Evolutionary conservation across 164 flowering plant genomes (phyloP).

Genomic region (Platanus orientalis): DNA sequence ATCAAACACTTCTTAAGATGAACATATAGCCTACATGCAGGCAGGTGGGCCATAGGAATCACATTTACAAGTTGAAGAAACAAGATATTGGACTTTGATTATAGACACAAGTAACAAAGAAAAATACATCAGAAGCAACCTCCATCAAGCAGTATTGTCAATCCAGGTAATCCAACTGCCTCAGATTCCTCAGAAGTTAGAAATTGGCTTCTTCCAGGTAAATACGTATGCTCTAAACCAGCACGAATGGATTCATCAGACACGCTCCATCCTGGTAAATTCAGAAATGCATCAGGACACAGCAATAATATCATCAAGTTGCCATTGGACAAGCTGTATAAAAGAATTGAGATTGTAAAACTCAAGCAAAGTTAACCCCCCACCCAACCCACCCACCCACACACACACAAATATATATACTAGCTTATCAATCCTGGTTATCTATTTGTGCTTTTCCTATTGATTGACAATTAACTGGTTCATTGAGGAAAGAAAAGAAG

Average conservation of each 20-base stretch:
- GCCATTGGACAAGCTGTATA: no score
- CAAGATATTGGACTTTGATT: neutral
- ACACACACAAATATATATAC: no score
- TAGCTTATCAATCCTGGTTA: no score
- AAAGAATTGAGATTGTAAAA: neutral
- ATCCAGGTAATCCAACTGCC: conserved; percentile 54
- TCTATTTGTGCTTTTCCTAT: no score
- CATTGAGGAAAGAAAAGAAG: neutral
- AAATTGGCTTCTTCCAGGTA: conserved; percentile 86
- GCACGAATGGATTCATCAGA: conserved; percentile 61
- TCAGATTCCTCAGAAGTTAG: conserved; percentile 50
- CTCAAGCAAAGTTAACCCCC: neutral
- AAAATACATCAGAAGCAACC: conserved; percentile 39
- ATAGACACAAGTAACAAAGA: neutral
- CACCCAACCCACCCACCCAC: no score
- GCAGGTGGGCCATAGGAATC: neutral
- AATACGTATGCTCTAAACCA: conserved; percentile 62
- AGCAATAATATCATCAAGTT: no score
- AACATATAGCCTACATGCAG: neutral
- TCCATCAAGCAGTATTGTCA: conserved; percentile 79
- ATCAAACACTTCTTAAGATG: neutral
- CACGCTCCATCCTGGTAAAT: conserved; percentile 52
- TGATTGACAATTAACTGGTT: neutral
- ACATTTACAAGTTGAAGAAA: neutral
- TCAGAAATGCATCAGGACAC: neutral